These are phyloP conservation scores for Umbelopsis ramanniana DNA, from an alignment of 192 early-diverging fungal species.

Conservation along the genomic window DNA sequence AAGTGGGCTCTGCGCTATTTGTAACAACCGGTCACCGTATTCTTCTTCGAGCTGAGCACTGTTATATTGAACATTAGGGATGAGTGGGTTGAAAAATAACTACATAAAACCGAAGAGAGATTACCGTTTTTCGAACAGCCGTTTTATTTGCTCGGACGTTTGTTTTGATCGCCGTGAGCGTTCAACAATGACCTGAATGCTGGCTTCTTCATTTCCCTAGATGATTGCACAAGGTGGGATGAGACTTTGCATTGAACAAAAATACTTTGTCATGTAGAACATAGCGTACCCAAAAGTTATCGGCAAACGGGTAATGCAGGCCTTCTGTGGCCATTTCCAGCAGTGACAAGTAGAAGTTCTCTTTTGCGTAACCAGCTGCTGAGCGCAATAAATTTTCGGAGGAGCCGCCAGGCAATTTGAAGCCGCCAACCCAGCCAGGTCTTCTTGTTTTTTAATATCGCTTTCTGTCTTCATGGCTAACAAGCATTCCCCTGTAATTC, in stretches of 20 bases:
- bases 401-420: background rate
- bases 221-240: background rate
- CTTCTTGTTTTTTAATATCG: background rate
- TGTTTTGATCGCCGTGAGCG: conserved; percentile 70
- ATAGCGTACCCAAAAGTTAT: conserved; percentile 37
- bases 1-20: conserved; percentile 27
- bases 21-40: conserved; percentile 67
- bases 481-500: conserved; percentile 25
- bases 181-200: conserved; percentile 65
- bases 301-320: conserved; percentile 27
- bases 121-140: conserved; percentile 61
- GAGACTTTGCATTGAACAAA: background rate
- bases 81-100: background rate
- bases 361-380: conserved; percentile 9
- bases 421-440: background rate
- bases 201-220: conserved; percentile 68
- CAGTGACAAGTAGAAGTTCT: conserved; percentile 20
- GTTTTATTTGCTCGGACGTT: conserved; percentile 69
- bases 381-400: conserved; percentile 14
- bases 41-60: conserved; percentile 76
- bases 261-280: background rate
- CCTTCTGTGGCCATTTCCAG: conserved; percentile 22
- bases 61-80: background rate
- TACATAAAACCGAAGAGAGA: background rate
- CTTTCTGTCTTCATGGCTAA: background rate